A percentile compares a stretch with the other conserved stretches of the same genome.
These are phyloP conservation scores for Candida sanyiensis DNA, from an alignment of 805 yeast species.

Conservation along the genomic window DNA sequence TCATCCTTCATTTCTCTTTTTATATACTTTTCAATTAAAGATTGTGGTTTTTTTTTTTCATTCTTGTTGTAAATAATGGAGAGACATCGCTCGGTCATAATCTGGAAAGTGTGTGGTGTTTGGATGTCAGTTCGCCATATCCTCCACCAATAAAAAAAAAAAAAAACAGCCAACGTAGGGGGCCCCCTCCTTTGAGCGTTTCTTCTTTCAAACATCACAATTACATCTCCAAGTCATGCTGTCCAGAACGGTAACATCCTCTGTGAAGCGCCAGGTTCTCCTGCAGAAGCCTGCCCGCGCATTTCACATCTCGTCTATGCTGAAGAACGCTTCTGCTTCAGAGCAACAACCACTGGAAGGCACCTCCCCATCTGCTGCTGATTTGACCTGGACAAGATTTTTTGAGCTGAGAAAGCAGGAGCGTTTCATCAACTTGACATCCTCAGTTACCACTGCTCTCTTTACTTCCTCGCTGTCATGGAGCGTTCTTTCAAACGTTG, in stretches of 20 bases:
- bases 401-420: conserved; percentile 70
- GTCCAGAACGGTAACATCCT: conserved; percentile 7
- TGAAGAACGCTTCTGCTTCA: background rate
- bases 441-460: conserved; percentile 65
- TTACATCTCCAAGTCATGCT: too few species aligned
- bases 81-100: too few species aligned
- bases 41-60: too few species aligned
- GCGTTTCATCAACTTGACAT: conserved; percentile 58
- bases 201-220: too few species aligned
- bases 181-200: too few species aligned
- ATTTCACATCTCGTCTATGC: background rate
- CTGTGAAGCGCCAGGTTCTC: conserved; percentile 8
- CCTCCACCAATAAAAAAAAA: too few species aligned
- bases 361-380: conserved; percentile 2
- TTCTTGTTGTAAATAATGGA: too few species aligned
- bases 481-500: conserved; percentile 70
- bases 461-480: conserved; percentile 65
- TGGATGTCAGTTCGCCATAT: too few species aligned
- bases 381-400: conserved; percentile 74
- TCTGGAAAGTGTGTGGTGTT: too few species aligned
- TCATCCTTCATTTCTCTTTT: background rate
- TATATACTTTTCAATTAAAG: background rate
- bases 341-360: conserved; percentile 4
- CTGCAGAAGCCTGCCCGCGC: background rate
- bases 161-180: too few species aligned